These are phyloP conservation scores for Trichoderma arundinaceum DNA, from an alignment of 2,329 filamentous ascomycete genomes.

Conservation along the genomic window DNA sequence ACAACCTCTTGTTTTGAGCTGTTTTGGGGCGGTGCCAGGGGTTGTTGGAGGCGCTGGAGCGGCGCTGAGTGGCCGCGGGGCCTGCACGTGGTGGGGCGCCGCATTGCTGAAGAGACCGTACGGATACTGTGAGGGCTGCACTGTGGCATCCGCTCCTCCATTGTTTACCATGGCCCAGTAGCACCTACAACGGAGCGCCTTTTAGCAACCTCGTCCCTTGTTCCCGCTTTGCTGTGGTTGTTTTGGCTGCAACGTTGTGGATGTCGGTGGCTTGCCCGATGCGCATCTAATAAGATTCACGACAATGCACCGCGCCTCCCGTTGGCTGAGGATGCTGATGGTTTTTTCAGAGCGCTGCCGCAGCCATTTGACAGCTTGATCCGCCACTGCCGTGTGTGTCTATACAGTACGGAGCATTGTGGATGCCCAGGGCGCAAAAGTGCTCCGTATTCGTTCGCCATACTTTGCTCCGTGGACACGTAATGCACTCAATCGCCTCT, in stretches of 20 bases:
- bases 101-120: neutral
- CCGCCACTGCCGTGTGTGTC: slow-evolving; percentile 15
- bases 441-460: neutral
- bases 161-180: neutral
- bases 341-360: neutral
- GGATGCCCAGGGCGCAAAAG: neutral
- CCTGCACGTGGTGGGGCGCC: neutral
- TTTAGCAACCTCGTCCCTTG: neutral
- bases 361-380: neutral
- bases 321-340: neutral
- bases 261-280: slow-evolving; percentile 11
- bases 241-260: slow-evolving; percentile 21
- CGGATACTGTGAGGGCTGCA: neutral
- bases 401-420: slow-evolving; percentile 4
- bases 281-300: slow-evolving; percentile 10
- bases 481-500: slow-evolving; percentile 3
- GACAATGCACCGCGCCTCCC: slow-evolving; percentile 5
- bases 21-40: slow-evolving; percentile 20
- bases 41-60: neutral
- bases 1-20: slow-evolving; percentile 24
- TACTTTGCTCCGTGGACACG: slow-evolving; percentile 8
- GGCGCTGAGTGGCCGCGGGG: slow-evolving; percentile 18
- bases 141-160: slow-evolving; percentile 11
- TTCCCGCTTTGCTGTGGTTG: neutral
- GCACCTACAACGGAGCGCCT: no score